These are phyloP conservation scores for Pelagophyceae sp. DNA, from an alignment of 352 stramenopile species.

Conservation along the genomic window DNA sequence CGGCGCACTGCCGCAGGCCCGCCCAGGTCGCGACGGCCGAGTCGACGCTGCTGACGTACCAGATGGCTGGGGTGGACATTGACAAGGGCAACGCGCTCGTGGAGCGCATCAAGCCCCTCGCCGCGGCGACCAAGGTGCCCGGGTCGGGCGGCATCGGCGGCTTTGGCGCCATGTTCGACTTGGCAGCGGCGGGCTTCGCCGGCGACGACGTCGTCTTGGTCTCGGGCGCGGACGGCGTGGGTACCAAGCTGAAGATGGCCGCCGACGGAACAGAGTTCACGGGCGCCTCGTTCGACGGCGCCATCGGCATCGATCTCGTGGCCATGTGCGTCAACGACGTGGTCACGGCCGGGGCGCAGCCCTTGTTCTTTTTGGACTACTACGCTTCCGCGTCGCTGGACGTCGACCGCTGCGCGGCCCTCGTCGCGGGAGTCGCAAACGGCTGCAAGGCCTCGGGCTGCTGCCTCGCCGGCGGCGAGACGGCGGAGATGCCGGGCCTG, in stretches of 20 bases:
- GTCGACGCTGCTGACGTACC: slow-evolving; percentile 86
- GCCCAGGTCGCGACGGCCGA: slow-evolving; percentile 49
- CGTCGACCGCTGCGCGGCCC: slow-evolving; percentile 73
- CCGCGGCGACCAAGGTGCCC: slow-evolving; percentile 85
- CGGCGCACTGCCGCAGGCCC: slow-evolving; percentile 16
- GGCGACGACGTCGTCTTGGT: slow-evolving; percentile 92
- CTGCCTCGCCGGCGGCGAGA: slow-evolving; percentile 89
- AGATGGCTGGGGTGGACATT: slow-evolving; percentile 93
- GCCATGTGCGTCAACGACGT: slow-evolving; percentile 99
- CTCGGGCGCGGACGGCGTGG: slow-evolving; percentile 92
- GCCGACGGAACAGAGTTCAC: slow-evolving; percentile 24
- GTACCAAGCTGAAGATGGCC: slow-evolving; percentile 84
- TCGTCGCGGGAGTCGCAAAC: slow-evolving; percentile 94
- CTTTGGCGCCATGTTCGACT: slow-evolving; percentile 95
- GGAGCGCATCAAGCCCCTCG: slow-evolving; percentile 94
- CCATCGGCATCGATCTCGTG: slow-evolving; percentile 96
- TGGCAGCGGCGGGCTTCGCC: slow-evolving; percentile 88
- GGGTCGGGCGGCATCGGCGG: slow-evolving; percentile 91
- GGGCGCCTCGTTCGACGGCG: slow-evolving; percentile 54
- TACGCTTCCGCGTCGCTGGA: slow-evolving; percentile 94
- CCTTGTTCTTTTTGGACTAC: slow-evolving; percentile 99
- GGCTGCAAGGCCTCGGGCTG: slow-evolving; percentile 88
- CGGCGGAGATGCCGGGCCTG: slow-evolving; percentile 98
- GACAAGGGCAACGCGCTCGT: slow-evolving; percentile 89
- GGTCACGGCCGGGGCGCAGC: slow-evolving; percentile 95